Percentiles rank a stretch among this genome's conserved stretches.
phyloP scores from a whole-genome alignment of 2,329 filamentous ascomycete genomes.

The Colletotrichum sp. region DNA sequence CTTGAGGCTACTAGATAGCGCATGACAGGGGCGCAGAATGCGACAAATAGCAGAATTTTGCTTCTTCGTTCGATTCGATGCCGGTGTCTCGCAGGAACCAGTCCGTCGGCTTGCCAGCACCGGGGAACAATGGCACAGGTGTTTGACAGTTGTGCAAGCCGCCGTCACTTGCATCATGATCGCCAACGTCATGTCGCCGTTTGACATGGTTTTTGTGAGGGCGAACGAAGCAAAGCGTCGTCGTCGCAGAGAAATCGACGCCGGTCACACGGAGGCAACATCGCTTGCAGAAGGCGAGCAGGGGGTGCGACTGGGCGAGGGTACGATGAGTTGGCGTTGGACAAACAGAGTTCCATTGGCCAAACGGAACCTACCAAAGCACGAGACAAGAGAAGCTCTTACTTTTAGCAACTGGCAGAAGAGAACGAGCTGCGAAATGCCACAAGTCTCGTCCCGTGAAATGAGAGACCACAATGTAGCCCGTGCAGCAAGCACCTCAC shows the following conservation, averaged over 20 bases:
- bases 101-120: background rate
- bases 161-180: constrained; percentile 15
- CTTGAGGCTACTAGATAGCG: constrained; percentile 1
- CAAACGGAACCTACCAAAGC: background rate
- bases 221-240: background rate
- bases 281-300: background rate
- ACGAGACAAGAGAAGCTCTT: background rate
- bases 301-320: background rate
- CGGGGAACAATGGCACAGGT: constrained; percentile 3
- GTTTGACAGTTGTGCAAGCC: constrained; percentile 8
- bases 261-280: background rate
- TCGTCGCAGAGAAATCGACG: background rate
- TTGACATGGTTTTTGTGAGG: background rate
- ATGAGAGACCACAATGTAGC: background rate
- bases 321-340: background rate
- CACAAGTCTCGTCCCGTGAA: background rate
- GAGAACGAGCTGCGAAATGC: background rate
- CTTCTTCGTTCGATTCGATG: background rate
- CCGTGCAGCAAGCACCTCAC: background rate
- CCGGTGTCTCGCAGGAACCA: constrained; percentile 6
- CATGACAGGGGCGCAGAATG: background rate
- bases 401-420: background rate
- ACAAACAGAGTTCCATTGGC: background rate
- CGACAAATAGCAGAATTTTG: background rate
- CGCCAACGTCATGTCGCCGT: background rate